Evolutionary conservation across 2,329 filamentous ascomycete genomes (phyloP).

Genomic region (Penicillium sp.): DNA sequence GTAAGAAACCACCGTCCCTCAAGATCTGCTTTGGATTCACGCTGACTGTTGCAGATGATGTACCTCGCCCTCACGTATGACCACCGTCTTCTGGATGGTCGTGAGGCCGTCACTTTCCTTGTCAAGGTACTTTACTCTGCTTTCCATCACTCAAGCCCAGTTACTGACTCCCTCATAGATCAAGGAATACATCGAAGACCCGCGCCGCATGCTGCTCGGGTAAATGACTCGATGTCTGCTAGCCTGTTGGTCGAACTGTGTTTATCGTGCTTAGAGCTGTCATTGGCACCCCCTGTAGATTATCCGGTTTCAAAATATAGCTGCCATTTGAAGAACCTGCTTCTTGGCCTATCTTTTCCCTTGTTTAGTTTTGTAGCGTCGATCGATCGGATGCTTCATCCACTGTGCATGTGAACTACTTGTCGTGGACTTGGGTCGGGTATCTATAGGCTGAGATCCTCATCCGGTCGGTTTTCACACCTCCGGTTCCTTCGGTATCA

Average conservation of each 20-base stretch:
- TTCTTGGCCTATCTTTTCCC: not conserved
- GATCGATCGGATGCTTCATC: no score
- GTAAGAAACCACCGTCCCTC: constrained; percentile 41
- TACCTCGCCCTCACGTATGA: constrained; percentile 97
- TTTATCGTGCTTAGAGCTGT: constrained; percentile 20
- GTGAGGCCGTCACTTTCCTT: constrained; percentile 94
- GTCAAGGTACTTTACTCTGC: constrained; percentile 67
- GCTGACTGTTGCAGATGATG: constrained; percentile 72
- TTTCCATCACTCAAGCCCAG: not conserved
- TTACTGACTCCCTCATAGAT: constrained; percentile 49
- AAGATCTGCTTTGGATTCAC: no score
- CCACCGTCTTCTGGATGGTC: constrained; percentile 90
- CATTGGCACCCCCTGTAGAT: constrained; percentile 33
- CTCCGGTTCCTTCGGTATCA: no score
- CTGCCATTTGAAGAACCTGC: constrained; percentile 17
- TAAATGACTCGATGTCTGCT: constrained; percentile 24
- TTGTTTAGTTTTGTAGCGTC: no score
- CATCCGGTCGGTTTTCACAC: no score
- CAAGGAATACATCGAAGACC: constrained; percentile 97
- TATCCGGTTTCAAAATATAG: constrained; percentile 30
- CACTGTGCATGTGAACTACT: no score
- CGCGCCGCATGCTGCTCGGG: constrained; percentile 80
- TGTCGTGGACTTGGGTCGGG: no score
- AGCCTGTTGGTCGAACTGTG: constrained; percentile 12
- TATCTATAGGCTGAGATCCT: no score